Evolutionary conservation across 352 stramenopile species (phyloP), one percentile per base, ranked within the genome.

Genomic region (Heterotrichella gracilis): DNA sequence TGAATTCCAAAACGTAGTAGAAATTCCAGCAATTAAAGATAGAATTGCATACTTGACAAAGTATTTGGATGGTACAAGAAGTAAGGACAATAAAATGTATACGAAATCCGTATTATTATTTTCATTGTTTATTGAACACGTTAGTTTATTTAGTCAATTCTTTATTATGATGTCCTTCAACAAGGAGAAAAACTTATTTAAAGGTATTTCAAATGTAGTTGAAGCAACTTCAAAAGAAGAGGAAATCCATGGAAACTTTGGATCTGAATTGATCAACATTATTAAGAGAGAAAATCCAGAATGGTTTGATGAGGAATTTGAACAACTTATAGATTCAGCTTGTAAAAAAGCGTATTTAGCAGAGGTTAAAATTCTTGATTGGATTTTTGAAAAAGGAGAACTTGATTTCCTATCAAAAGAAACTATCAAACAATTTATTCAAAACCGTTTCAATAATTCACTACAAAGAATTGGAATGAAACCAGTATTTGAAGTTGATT

Each of bases 81-180:
- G 23, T 24, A 22, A 66, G 21, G 23, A 22, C 23, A 66, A 66
- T 24, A 66, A 66, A 22, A n/a, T 24, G 41, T 66, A 66, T 66
- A 22, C 23, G 23, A 24, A 66, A n/a, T n/a, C 41, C n/a, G n/a
- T 66, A n/a, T 24, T 66, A 66, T 22, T 66, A 24, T 66, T 66
- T 22, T 24, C 41, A 66, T 22, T 66, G 23, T 66, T 66, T 66
- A 22, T 66, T 66, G 41, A 66, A 22, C 21, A 66, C 23, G 41
- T 66, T 66, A 24, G n/a, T 66, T 66, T 66, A 22, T 66, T 66
- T 66, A 24, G n/a, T 66, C 41, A 66, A 22, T 66, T 66, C 23
- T 66, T 24, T 66, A 66, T 66, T 66, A 66, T 66, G 23, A n/a
- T 66, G 21, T 66, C n/a, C n/a, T 66, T 66, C 23, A 66, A 66